Evolutionary conservation across 163 green algal genomes (phyloP), one percentile per base, ranked within the genome.

Genomic region (Chlamydomonas reinhardtii): DNA sequence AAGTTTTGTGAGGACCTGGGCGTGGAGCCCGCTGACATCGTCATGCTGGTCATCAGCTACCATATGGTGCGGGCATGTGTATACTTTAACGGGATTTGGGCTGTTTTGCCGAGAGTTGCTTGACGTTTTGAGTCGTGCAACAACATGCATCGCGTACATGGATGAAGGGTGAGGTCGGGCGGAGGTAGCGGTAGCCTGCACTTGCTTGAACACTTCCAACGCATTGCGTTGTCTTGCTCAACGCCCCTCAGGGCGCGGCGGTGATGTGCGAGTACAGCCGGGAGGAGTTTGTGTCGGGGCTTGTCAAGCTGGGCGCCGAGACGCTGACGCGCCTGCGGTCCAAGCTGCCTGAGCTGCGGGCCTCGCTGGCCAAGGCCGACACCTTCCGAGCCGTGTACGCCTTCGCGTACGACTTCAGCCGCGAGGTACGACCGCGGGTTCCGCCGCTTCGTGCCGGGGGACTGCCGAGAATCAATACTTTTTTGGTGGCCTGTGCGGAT

Each of bases 361-460:
- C 71, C 0, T 92, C 97, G 86, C 80, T 98, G 73, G 82, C 91
- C 27, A 88, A 16, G 31, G 79, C 90, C 20, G 65, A 83, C 22
- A 94, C 88, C 74, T 99, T 98, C 73, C 76, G 91, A 31, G 92
- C 98, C 43, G 94, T 99, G 29, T 99, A 99, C 92, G 93, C 94
- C 62, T 99, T 94, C 73, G 94, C 97, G 3, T 99, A 98, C 89
- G 76, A 90, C 31, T 99, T 97, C 71, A 92, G 93, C 4, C 35
- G 91, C 15, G 94, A 94, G 88, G 93, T 93, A 35, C 0, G 89
- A 31, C 31, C 0, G 66, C 93, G 64, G 80, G n/a, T n/a, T n/a
- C 39, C 39, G 39, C 39, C 5, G 39, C 39, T 48, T n/a, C n/a
- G n/a, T n/a, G n/a, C n/a, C n/a, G n/a, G n/a, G n/a, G n/a, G n/a